Conservation (phyloP, 2,329 filamentous ascomycete genomes). For the Exophiala aquamarina region DNA sequence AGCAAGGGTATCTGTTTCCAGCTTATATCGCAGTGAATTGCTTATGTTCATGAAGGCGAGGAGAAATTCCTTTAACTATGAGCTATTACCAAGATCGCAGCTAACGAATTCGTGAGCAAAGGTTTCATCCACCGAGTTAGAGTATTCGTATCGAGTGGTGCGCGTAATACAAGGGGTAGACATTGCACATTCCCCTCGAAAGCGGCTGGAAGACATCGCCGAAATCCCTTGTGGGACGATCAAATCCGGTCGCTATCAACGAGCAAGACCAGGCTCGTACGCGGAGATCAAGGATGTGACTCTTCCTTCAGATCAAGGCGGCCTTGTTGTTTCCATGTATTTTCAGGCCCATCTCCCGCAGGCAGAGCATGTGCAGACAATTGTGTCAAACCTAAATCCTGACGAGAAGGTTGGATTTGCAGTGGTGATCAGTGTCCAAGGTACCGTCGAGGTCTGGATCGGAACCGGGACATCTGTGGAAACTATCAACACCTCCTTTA, state of each 20-base stretch:
- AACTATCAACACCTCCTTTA: background rate
- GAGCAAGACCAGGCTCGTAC: conserved; percentile 15
- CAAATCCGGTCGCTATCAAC: conserved; percentile 14
- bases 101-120: no score
- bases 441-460: conserved; percentile 5
- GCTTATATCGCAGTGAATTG: no score
- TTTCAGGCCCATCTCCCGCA: conserved; percentile 12
- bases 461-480: conserved; percentile 5
- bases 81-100: no score
- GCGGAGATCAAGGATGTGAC: conserved; percentile 3
- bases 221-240: conserved; percentile 5
- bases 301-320: background rate
- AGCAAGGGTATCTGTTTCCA: no score
- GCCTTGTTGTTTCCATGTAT: conserved; percentile 10
- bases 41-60: no score
- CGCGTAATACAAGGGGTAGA: conserved; percentile 19
- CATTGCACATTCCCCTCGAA: conserved; percentile 10
- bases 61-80: no score
- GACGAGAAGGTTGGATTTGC: conserved; percentile 8
- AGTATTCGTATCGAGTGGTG: conserved; percentile 13
- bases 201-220: conserved; percentile 7
- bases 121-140: conserved; percentile 18
- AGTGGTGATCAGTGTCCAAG: background rate
- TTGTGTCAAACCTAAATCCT: conserved; percentile 13
- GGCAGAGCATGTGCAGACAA: conserved; percentile 5